A percentile compares a stretch with the other conserved stretches of the same genome.
Evolutionary conservation across 108 stramenopile genomes (phyloP).

Genomic region (Bacterosira constricta): DNA sequence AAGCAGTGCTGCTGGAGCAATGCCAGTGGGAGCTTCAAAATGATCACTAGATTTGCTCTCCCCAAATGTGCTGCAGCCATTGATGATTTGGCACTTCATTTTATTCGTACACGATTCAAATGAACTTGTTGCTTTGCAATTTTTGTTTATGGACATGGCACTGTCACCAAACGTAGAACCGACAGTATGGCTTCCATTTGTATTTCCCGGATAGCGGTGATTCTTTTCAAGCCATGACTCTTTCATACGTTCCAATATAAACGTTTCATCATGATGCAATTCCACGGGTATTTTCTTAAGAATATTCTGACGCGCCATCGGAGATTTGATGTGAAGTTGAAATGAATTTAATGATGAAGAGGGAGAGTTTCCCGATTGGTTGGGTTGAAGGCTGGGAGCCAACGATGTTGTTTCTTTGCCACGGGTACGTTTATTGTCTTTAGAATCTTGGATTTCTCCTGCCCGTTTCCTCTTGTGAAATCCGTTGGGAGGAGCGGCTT

Average conservation of each 20-base stretch:
- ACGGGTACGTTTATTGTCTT: not conserved
- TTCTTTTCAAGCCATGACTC: conserved; percentile 12
- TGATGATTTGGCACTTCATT: not conserved
- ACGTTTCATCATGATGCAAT: conserved; percentile 38
- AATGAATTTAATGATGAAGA: not conserved
- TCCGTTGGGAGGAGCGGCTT: not conserved
- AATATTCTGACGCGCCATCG: not conserved
- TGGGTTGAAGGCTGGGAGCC: not conserved
- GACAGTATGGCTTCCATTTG: too few species aligned
- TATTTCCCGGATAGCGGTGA: not conserved
- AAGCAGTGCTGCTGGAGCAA: not conserved
- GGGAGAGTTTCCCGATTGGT: not conserved
- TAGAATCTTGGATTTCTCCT: not conserved
- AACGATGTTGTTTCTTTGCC: not conserved
- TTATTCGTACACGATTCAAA: too few species aligned
- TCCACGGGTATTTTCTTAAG: conserved; percentile 6
- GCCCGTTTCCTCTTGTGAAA: not conserved
- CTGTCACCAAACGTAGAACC: too few species aligned
- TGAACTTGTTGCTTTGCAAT: too few species aligned
- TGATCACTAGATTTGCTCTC: not conserved
- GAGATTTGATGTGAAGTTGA: conserved; percentile 11
- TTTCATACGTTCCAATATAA: conserved; percentile 13
- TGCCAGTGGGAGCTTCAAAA: not conserved
- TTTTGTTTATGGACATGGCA: too few species aligned
- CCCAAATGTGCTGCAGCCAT: not conserved